Evolutionary conservation across 148 eudicot species (phyloP), one percentile per base, ranked within the genome.

Genomic region (Limonium bicolor): DNA sequence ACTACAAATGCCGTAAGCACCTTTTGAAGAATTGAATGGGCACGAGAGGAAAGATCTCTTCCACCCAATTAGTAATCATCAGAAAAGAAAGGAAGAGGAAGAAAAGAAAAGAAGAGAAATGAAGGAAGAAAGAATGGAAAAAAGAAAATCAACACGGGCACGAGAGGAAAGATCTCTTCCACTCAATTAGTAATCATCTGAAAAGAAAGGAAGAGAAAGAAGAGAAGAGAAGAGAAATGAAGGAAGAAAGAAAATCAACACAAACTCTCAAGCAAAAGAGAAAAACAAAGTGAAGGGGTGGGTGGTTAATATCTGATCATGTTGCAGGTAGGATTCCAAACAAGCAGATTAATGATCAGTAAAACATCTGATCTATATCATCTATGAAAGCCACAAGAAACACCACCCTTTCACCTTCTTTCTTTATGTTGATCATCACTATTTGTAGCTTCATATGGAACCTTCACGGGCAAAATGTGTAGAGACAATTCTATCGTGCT

Each of bases 151-250:
- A n/a, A n/a, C n/a, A 43, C 15, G 48, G 47, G 48, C 18, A 43
- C 10, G 48, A 25, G 48, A 43, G 3, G 31, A 43, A 10, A 23
- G 27, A 43, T 43, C 30, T 43, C 48, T 43, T 43, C 48, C 48
- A 25, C 48, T 24, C 48, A 43, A 43, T 43, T 15, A 43, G 13
- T 31, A 43, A 24, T 42, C 28, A 24, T 24, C 47, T 42, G 14
- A 39, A n/a, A 42, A 42, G 8, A 15, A 36, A 5, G 20, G 20
- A 29, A 20, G 14, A 40, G 15, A 21, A 6, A 43, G 19, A 43
- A 43, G 18, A 43, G 6, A 9, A 43, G 18, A 25, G 24, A 7
- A n/a, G 31, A 6, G 19, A 24, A 6, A 36, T 43, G 31, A 28
- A 43, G 48, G 16, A n/a, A 41, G 24, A 43, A 31, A 43, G 24